Conservation (phyloP, 2,329 filamentous ascomycete genomes). For the Fusarium cyanostomum region DNA sequence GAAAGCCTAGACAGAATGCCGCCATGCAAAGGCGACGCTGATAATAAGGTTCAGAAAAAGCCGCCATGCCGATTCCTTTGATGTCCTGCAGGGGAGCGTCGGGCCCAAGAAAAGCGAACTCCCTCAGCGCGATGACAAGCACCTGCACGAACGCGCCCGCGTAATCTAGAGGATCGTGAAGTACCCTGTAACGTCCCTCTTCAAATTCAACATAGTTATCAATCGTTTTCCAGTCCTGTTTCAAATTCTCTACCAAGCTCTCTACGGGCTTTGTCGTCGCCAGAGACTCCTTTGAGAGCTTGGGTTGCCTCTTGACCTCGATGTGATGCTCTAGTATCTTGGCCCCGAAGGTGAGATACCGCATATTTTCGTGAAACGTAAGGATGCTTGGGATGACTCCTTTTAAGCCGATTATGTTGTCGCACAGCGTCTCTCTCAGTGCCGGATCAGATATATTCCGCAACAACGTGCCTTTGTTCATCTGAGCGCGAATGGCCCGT, state of each 20-base stretch:
- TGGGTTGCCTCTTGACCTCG: constrained; percentile 3
- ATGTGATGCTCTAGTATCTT: constrained; percentile 6
- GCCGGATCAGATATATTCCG: neutral
- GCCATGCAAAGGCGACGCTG: neutral
- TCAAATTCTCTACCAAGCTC: constrained; percentile 1
- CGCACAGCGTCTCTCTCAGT: neutral
- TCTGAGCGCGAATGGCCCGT: neutral
- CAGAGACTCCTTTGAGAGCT: neutral
- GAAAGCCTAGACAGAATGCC: neutral
- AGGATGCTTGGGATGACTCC: constrained; percentile 1
- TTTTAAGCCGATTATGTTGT: constrained; percentile 3
- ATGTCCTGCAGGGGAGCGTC: neutral
- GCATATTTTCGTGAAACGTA: constrained; percentile 12
- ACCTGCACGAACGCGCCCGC: neutral
- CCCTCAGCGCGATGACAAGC: neutral
- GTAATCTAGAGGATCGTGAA: neutral
- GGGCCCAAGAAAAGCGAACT: neutral
- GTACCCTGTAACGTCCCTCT: neutral
- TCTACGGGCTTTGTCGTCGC: neutral
- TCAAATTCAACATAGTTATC: neutral
- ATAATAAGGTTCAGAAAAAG: neutral
- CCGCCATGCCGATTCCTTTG: neutral
- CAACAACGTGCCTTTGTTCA: constrained; percentile 1
- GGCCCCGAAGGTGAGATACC: constrained; percentile 3
- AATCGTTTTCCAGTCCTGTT: neutral